Base-by-base conservation (phyloP, 148 eudicot species). In the Cornus controversa region DNA sequence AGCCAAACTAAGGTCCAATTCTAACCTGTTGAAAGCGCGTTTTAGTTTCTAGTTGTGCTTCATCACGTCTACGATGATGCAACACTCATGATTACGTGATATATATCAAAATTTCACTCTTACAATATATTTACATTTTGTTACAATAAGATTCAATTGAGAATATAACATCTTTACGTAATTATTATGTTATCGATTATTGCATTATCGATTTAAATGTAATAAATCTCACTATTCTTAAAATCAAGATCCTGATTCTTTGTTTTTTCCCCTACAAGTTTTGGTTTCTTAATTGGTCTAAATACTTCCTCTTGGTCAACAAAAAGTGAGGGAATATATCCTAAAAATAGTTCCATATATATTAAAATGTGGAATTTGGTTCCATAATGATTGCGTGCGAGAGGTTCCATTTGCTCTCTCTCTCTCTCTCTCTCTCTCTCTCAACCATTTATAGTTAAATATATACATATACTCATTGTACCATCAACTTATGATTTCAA, bases 381-480 rank as follows among this genome's bases (percentile, higher is more conserved):
- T 16, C 31, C 28, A 18, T 9, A 36, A 74, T 74, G 77, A 74
- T 74, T 74, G 26, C 25, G n/a, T 47, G 74, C 26, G 34, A 5
- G 34, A 31, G 74, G 60, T 45, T 71, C 8, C 60, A 29, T 22
- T 72, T 28, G 26, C 22, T 27, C 31, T 29, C 40, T 54, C 24
- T 10, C 29, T 11, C 15, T 29, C 2, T 4, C 40, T 9, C 37
- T 11, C 14, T 67, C 64, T 27, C 74, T 15, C 29, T 22, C 28
- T 31, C 45, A 11, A 71, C 20, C 57, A 13, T 50, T 1, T 50
- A 50, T 50, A 7, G 22, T 18, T 63, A 54, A 26, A 66, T 66
- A 66, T 26, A 26, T 66, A 66, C 40, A 70, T 53, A 67, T 37
- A 66, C 22, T 66, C 27, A 57, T 74, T 37, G 77, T 29, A 74